phyloP scores from a whole-genome alignment of 1,284 basidiomycete species.

The Cryptococcus sp. region DNA sequence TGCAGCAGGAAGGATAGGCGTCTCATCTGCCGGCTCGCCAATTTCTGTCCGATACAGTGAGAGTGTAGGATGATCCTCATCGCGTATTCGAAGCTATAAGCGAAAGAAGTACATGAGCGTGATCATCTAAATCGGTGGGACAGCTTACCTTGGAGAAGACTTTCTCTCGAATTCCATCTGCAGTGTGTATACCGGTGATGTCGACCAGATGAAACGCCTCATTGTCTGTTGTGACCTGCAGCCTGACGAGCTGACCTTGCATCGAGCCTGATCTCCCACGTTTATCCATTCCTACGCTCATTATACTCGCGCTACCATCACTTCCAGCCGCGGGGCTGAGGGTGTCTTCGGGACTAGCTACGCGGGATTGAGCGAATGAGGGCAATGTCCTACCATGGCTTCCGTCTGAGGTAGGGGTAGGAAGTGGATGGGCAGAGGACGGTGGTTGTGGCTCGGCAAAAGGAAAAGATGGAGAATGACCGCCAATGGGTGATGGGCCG shows the following conservation, averaged over 20 bases:
- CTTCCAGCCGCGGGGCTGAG: constrained; percentile 27
- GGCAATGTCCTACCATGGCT: neutral
- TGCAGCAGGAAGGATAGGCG: constrained; percentile 66
- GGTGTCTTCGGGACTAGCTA: constrained; percentile 38
- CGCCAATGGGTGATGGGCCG: constrained; percentile 8
- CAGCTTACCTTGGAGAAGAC: constrained; percentile 75
- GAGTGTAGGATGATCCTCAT: constrained; percentile 73
- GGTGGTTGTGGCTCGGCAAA: constrained; percentile 5
- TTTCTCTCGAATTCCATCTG: constrained; percentile 75
- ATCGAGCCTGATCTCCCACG: constrained; percentile 29
- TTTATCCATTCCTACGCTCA: constrained; percentile 23
- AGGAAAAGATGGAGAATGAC: constrained; percentile 4
- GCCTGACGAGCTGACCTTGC: constrained; percentile 25
- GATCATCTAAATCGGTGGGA: neutral
- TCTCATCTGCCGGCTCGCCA: constrained; percentile 69
- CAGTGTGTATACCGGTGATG: constrained; percentile 67
- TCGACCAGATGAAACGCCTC: constrained; percentile 77
- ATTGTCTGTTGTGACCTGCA: constrained; percentile 72
- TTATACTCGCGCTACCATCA: constrained; percentile 26
- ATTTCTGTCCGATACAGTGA: constrained; percentile 85
- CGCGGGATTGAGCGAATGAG: constrained; percentile 18
- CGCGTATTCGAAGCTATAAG: constrained; percentile 71
- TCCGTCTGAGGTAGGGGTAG: constrained; percentile 6
- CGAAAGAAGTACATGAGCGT: neutral
- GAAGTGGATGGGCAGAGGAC: constrained; percentile 8